Conservation (phyloP, 148 eudicot genomes). For the Heliamphora exappendiculata region DNA sequence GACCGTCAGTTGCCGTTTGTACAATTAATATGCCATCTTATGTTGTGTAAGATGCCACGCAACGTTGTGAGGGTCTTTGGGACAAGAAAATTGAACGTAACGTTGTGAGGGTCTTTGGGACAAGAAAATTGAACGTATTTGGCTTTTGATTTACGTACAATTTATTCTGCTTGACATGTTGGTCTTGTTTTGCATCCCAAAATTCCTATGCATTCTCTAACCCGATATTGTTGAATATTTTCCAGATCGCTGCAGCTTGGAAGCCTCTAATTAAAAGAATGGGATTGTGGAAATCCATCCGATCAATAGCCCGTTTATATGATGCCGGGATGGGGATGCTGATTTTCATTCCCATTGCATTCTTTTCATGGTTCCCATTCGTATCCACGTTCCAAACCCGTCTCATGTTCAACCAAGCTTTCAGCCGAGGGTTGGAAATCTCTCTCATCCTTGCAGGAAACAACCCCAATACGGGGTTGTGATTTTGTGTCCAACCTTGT, state of each 20-base stretch:
- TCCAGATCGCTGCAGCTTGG: conserved; percentile 93
- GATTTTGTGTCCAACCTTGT: conserved; percentile 10
- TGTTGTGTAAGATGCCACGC: neutral
- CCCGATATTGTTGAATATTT: conserved; percentile 2
- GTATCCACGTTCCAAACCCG: conserved; percentile 93
- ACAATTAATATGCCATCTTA: neutral
- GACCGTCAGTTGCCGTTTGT: neutral
- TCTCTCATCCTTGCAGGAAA: conserved; percentile 98
- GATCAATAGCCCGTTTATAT: conserved; percentile 81
- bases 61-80: neutral
- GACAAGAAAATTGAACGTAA: neutral
- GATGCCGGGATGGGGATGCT: conserved; percentile 99
- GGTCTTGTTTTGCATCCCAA: neutral
- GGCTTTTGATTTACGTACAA: neutral
- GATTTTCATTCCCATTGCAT: conserved; percentile 82
- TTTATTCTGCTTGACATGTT: neutral
- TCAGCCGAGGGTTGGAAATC: conserved; percentile 93
- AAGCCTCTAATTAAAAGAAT: conserved; percentile 63
- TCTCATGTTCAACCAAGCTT: conserved; percentile 98
- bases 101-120: neutral
- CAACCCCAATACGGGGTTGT: conserved; percentile 68
- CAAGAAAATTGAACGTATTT: neutral
- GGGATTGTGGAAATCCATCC: conserved; percentile 87
- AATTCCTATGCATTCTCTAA: neutral
- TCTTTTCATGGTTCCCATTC: conserved; percentile 94